phyloP scores from a whole-genome alignment of 495 filamentous ascomycete genomes.

The Daldinia caldariorum region DNA sequence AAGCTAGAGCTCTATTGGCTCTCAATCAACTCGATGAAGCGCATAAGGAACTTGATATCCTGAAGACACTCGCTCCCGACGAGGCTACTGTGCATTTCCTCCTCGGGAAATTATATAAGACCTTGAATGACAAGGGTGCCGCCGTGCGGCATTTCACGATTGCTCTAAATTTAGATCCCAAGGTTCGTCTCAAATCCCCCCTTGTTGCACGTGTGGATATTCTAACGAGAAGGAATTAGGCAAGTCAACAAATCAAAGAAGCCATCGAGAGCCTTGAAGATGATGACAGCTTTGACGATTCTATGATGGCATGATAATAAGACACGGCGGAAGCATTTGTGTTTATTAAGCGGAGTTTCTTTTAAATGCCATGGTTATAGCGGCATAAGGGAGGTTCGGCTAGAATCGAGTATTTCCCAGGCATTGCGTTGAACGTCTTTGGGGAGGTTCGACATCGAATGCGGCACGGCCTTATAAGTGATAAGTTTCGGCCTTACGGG shows the following conservation, averaged over 20 bases:
- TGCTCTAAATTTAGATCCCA: conserved; percentile 94
- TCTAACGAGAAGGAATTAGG: conserved; percentile 62
- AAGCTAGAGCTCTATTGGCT: conserved; percentile 85
- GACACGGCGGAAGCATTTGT: conserved; percentile 18
- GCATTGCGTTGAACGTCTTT: conserved; percentile 25
- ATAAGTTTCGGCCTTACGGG: conserved; percentile 13
- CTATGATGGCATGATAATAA: conserved; percentile 58
- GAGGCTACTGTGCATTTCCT: conserved; percentile 96
- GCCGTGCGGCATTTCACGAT: conserved; percentile 94
- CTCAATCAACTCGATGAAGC: conserved; percentile 76
- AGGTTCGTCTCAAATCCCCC: conserved; percentile 62
- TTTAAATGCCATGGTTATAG: conserved; percentile 28
- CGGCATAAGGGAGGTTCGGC: conserved; percentile 24
- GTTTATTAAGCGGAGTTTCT: conserved; percentile 19
- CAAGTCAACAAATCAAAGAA: conserved; percentile 89
- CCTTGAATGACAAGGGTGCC: conserved; percentile 75
- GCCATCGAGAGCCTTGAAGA: conserved; percentile 91
- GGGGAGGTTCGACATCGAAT: conserved; percentile 16
- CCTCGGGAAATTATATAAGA: conserved; percentile 87
- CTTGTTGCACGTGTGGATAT: neutral
- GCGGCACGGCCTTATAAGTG: conserved; percentile 21
- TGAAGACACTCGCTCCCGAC: conserved; percentile 91
- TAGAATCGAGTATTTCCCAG: conserved; percentile 25
- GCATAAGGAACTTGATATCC: conserved; percentile 77
- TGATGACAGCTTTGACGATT: conserved; percentile 80